phyloP scores from a whole-genome alignment of 2,329 filamentous ascomycete species.

The Diaporthe vexans region DNA sequence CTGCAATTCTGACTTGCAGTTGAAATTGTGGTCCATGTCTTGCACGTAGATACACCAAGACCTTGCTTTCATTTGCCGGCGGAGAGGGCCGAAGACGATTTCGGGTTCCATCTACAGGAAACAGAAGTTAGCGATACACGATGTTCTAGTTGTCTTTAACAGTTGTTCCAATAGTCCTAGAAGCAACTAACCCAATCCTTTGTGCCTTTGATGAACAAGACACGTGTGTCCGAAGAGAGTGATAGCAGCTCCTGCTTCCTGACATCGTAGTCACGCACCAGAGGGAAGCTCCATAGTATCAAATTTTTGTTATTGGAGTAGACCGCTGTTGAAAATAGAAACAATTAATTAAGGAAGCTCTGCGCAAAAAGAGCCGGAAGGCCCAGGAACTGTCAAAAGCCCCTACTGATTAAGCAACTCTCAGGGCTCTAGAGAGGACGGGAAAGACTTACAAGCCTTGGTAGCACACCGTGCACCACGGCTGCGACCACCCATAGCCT shows the following conservation, averaged over 20 bases:
- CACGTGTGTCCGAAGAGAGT: background rate
- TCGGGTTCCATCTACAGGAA: background rate
- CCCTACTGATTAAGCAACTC: too few relatives aligned
- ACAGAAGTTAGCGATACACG: background rate
- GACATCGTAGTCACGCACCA: background rate
- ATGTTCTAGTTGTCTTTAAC: too few relatives aligned
- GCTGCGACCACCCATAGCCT: slow-evolving; percentile 13
- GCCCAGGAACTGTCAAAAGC: too few relatives aligned
- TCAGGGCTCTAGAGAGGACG: background rate
- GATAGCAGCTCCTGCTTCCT: background rate
- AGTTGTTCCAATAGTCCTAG: too few relatives aligned
- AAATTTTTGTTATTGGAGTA: background rate
- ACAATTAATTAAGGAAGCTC: too few relatives aligned
- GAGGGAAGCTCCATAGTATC: slow-evolving; percentile 8
- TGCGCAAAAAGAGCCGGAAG: background rate
- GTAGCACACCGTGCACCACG: background rate
- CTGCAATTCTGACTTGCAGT: background rate
- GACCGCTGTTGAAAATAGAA: background rate
- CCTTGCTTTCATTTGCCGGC: background rate
- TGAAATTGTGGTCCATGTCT: background rate
- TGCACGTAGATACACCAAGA: background rate
- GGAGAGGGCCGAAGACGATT: background rate
- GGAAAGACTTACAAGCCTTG: background rate
- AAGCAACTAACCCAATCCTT: background rate
- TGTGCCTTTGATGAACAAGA: slow-evolving; percentile 4